phyloP scores from a whole-genome alignment of 192 early-diverging fungal genomes.

The Endogone sp. region DNA sequence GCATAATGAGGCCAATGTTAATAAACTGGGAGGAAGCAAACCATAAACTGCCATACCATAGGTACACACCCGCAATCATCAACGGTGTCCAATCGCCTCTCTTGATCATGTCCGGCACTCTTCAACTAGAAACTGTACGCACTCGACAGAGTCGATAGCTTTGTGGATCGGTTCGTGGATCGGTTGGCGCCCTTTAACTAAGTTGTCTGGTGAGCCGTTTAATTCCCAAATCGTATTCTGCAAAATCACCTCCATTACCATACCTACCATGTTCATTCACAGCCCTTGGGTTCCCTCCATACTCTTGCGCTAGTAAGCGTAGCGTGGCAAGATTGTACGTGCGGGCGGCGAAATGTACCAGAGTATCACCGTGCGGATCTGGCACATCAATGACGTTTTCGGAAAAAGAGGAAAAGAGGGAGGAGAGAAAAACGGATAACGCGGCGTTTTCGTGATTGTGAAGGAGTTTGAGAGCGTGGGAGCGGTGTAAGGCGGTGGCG shows the following conservation, averaged over 20 bases:
- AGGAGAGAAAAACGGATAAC: background rate
- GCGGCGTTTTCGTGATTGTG: background rate
- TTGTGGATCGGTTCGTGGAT: conserved; percentile 40
- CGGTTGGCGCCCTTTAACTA: conserved; percentile 27
- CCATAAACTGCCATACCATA: no score
- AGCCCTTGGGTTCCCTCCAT: conserved; percentile 13
- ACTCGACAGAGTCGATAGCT: conserved; percentile 25
- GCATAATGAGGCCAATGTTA: no score
- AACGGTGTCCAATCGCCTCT: conserved; percentile 41
- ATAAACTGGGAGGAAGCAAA: no score
- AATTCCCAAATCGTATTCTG: background rate
- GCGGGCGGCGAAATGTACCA: conserved; percentile 41
- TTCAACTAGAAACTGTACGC: conserved; percentile 24
- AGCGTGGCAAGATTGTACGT: conserved; percentile 12
- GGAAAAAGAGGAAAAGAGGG: background rate
- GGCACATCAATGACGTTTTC: background rate
- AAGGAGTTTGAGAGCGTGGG: background rate
- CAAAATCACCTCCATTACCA: no score
- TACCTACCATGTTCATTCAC: conserved; percentile 42
- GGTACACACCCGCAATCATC: conserved; percentile 30
- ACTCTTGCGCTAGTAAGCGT: conserved; percentile 8
- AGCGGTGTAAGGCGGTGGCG: no score
- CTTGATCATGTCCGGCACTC: conserved; percentile 31
- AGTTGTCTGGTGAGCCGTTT: no score
- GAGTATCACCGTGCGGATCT: conserved; percentile 29